Evolutionary conservation across 2,329 filamentous ascomycete genomes (phyloP), one percentile per base, ranked within the genome.

Genomic region (Sphaerulina musiva): DNA sequence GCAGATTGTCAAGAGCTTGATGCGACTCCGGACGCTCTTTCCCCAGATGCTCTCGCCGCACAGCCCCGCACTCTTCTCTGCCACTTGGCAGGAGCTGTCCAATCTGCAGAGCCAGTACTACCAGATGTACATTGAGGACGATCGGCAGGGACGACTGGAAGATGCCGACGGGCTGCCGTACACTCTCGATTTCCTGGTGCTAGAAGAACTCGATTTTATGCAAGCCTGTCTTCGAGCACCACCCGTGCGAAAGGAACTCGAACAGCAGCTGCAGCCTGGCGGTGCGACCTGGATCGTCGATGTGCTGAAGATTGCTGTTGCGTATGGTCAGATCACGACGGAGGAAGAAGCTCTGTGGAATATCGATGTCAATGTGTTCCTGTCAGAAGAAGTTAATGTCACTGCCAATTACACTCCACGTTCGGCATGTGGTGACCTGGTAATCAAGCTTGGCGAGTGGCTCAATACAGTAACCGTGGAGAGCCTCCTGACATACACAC

Each of bases 281-380:
- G 79, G 82, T 8, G 84, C 85, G 1, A 82, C 83, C 6, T 97
- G 92, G 92, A 80, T 96, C 61, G 79, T 87, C 34, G 87, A 95
- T 65, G 83, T 96, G 17, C 87, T 96, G 82, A 87, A 86, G 68
- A 80, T 96, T 60, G 82, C 90, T 8, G 83, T 90, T 17, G 83
- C 84, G 1, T 97, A 95, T 71, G 86, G 90, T 10, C 89, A 92
- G 61, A 95, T 98, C 63, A 91, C 87, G 1, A 84, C 83, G 29
- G 93, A 98, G 70, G 93, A 97, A 67, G 89, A 96, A 72, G 89
- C 88, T 6, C 74, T 98, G 8, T 98, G 93, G 93, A 89, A 96
- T 63, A 89, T 96, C 59, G 93, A 98, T 70, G 87, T 95, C 62
- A 97, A 95, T 55, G 80, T 98, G 2, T 98, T 95, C 72, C 78